Conservation (phyloP, 495 filamentous ascomycete genomes). For the Bryoglossum gracile region DNA sequence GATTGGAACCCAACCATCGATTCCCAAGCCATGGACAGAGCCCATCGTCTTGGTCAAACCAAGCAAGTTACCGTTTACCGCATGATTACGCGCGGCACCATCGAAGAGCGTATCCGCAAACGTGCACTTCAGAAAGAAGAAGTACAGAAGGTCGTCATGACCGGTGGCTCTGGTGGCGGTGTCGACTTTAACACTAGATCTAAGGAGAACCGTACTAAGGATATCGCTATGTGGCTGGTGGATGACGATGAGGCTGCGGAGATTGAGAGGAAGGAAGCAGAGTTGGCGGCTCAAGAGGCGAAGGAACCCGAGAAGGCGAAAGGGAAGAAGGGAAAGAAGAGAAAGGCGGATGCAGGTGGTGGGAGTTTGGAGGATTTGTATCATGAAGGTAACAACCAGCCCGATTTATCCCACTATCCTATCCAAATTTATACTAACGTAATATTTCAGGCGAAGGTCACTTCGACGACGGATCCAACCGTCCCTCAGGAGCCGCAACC, state of each 20-base stretch:
- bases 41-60: conserved; percentile 95
- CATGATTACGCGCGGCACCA: conserved; percentile 92
- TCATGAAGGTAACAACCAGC: conserved; percentile 72
- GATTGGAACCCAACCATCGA: conserved; percentile 99
- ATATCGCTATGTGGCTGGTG: conserved; percentile 94
- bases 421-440: conserved; percentile 20
- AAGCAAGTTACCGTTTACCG: conserved; percentile 95
- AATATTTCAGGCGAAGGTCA: conserved; percentile 73
- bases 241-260: conserved; percentile 90
- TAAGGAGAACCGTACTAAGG: conserved; percentile 86
- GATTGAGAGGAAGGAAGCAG: conserved; percentile 82
- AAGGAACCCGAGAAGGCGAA: conserved; percentile 46
- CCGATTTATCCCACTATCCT: conserved; percentile 12
- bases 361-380: conserved; percentile 89
- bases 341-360: conserved; percentile 50
- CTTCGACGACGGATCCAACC: conserved; percentile 76
- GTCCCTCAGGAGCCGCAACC: conserved; percentile 77
- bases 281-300: conserved; percentile 55
- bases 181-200: conserved; percentile 92
- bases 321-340: conserved; percentile 62
- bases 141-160: conserved; percentile 97
- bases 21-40: conserved; percentile 97
- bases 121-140: conserved; percentile 97
- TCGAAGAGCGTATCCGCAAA: conserved; percentile 97
- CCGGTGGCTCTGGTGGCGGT: conserved; percentile 70